Conservation (phyloP, 257 asterid genomes). For the Ligustrum vulgare region DNA sequence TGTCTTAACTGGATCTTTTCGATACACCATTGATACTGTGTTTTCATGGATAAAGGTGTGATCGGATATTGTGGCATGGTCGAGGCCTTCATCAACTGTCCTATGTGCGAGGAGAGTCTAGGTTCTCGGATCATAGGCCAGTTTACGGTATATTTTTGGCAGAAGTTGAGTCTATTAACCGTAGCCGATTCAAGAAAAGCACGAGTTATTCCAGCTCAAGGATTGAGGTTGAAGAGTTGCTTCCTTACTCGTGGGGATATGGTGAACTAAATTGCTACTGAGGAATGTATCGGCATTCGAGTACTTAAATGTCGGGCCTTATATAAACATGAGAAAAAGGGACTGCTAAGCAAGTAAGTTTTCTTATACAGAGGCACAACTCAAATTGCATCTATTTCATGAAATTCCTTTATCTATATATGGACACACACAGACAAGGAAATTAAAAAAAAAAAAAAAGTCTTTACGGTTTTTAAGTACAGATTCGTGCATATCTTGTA, state of each 20-base stretch:
- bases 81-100: slow-evolving; percentile 27
- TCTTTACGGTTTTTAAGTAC: background rate
- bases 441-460: too few relatives aligned
- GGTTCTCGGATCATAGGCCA: slow-evolving; percentile 32
- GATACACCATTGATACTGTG: background rate
- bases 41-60: slow-evolving; percentile 26
- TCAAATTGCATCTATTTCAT: too few relatives aligned
- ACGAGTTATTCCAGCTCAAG: slow-evolving; percentile 26
- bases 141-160: slow-evolving; percentile 22
- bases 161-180: slow-evolving; percentile 23
- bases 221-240: slow-evolving; percentile 30
- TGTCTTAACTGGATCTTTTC: background rate
- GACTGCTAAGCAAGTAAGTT: background rate
- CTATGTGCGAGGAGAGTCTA: slow-evolving; percentile 30
- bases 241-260: slow-evolving; percentile 15
- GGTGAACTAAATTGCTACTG: background rate
- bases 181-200: slow-evolving; percentile 17
- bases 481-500: background rate
- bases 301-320: background rate
- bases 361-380: background rate
- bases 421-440: too few relatives aligned
- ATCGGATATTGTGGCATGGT: slow-evolving; percentile 31
- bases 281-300: background rate
- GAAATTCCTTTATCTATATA: too few relatives aligned
- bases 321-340: background rate